Base-by-base conservation (phyloP, 306 rosid genomes). In the Gleditsia sinensis region DNA sequence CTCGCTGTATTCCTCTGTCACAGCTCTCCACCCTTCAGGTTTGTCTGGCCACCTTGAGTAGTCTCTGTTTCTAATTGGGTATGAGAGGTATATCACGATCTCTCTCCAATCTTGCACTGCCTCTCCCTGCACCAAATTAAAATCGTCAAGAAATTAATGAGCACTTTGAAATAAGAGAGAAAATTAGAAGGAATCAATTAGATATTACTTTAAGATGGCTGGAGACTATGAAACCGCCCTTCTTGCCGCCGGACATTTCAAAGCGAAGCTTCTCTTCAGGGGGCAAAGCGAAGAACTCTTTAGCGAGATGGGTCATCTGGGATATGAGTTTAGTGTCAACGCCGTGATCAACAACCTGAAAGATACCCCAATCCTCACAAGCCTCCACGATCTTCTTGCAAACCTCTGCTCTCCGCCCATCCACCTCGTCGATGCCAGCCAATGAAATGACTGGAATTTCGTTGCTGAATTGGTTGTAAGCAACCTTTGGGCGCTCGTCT, bases 191-290 rank as follows among this genome's bases (percentile, higher is more conserved):
- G n/a, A n/a, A n/a, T n/a, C n/a, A n/a, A n/a, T n/a, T n/a, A n/a
- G n/a, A n/a, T n/a, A n/a, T n/a, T 72, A 92, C 96, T 69, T 89
- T 88, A 6, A 92, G 86, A 56, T 90, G 97, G 81, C 96, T 92
- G 50, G 97, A 92, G 76, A 92, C 94, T 21, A 86, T 76, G 80
- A 92, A 92, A 2, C 96, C 97, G 1, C 96, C 97, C 75, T 85
- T 92, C 71, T 90, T 90, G 82, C 92, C 96, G 11, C 96, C 90
- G 46, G 96, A 36, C 93, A 92, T 92, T 71, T 90, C 90, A 21
- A 80, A 92, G 0, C 93, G 88, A 53, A 92, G 93, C 80, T 92
- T 92, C 36, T 89, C 96, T 56, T 88, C 87, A 0, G 89, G 84
- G 0, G 96, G 85, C 34, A 88, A 21, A 2, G 84, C 88, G 23